phyloP scores from a whole-genome alignment of 169 alveolate species.

The Eimeria tenella region DNA sequence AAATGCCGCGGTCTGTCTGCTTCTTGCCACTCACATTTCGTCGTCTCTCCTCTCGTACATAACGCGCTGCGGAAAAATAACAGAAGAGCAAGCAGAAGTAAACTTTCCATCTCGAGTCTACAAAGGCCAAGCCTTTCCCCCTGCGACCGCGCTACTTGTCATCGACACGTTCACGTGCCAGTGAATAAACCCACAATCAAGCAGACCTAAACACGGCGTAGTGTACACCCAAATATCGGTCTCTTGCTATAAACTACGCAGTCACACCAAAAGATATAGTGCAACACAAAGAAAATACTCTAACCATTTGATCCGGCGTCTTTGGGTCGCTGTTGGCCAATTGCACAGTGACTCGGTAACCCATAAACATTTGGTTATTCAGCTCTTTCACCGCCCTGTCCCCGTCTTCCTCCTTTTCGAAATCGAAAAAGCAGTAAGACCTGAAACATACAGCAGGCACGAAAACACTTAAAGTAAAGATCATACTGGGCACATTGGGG shows the following conservation, averaged over 20 bases:
- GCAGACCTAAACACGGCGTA: too few relatives aligned
- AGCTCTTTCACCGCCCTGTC: slow-evolving; percentile 68
- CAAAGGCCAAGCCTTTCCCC: too few relatives aligned
- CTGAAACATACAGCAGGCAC: neutral
- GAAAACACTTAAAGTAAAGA: neutral
- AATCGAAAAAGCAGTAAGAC: slow-evolving; percentile 48
- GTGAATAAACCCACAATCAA: too few relatives aligned
- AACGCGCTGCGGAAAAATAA: slow-evolving; percentile 35
- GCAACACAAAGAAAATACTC: neutral
- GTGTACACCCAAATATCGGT: too few relatives aligned
- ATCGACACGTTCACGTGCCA: too few relatives aligned
- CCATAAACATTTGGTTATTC: slow-evolving; percentile 63
- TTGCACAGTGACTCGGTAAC: slow-evolving; percentile 60
- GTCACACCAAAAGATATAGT: neutral
- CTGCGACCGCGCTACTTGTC: too few relatives aligned
- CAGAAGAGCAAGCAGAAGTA: neutral
- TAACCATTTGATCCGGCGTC: slow-evolving; percentile 68
- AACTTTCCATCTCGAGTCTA: too few relatives aligned
- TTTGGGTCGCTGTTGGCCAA: slow-evolving; percentile 68
- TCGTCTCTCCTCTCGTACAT: slow-evolving; percentile 63
- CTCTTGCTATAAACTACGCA: too few relatives aligned
- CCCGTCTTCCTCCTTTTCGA: slow-evolving; percentile 47
- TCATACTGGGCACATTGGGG: neutral
- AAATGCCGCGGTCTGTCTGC: neutral
- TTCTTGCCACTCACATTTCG: slow-evolving; percentile 34